Conservation (phyloP, 2,329 filamentous ascomycete species). For the Cryphonectria nitschkei region DNA sequence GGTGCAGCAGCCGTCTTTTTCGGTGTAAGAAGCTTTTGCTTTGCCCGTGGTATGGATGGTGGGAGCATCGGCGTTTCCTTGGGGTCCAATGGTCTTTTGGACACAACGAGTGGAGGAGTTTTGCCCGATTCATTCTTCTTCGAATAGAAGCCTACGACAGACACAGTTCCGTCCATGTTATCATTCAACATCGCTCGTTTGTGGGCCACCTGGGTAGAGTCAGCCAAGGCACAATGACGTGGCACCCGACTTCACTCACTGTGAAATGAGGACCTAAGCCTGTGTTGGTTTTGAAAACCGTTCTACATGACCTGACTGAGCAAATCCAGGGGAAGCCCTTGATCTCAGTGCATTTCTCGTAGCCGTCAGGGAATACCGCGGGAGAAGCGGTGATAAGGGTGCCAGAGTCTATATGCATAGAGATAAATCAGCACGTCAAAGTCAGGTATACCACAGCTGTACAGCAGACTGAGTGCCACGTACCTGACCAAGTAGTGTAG, state of each 20-base stretch:
- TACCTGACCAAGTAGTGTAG: constrained; percentile 18
- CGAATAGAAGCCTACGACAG: constrained; percentile 28
- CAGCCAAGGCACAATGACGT: neutral
- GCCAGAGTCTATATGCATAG: neutral
- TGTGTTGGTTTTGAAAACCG: constrained; percentile 4
- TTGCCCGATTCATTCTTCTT: constrained; percentile 4
- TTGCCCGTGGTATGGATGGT: constrained; percentile 4
- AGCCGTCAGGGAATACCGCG: constrained; percentile 23
- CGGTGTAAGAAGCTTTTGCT: neutral
- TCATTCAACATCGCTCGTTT: constrained; percentile 34
- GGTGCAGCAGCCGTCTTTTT: neutral
- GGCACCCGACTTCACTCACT: neutral
- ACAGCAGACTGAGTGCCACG: neutral
- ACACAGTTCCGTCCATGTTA: constrained; percentile 38
- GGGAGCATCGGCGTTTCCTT: constrained; percentile 24
- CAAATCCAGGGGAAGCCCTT: constrained; percentile 21
- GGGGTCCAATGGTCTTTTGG: constrained; percentile 26
- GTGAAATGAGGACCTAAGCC: constrained; percentile 15
- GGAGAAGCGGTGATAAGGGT: neutral
- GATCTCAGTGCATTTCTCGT: constrained; percentile 9
- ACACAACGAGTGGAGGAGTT: constrained; percentile 32
- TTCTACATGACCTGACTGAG: constrained; percentile 22
- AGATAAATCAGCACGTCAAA: neutral
- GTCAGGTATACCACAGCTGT: neutral
- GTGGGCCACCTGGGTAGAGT: constrained; percentile 28